Conservation (phyloP, 441 rosid genomes). For the Eutrema salsugineum region DNA sequence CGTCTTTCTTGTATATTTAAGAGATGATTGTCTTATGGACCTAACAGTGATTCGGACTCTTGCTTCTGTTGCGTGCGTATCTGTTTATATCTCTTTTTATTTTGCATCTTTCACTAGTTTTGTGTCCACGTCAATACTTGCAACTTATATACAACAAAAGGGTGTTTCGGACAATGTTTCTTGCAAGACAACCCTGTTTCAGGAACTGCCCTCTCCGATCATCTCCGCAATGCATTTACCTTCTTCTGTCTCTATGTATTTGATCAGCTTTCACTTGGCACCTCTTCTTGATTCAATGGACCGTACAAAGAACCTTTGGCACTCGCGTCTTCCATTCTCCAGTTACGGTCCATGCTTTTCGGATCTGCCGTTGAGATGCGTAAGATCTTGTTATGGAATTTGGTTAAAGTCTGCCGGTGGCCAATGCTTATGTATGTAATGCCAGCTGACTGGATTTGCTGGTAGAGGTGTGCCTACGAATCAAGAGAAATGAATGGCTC, state of each 20-base stretch:
- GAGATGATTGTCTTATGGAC: no score
- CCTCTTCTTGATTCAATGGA: constrained; percentile 7
- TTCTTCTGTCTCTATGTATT: neutral
- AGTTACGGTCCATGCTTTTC: constrained; percentile 39
- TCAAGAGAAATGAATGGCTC: neutral
- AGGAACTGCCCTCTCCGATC: neutral
- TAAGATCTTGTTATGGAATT: constrained; percentile 53
- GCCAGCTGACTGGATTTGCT: constrained; percentile 67
- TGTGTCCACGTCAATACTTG: neutral
- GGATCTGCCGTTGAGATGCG: constrained; percentile 57
- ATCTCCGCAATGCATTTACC: neutral
- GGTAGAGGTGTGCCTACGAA: constrained; percentile 62
- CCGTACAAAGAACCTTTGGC: constrained; percentile 6
- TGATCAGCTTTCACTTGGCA: neutral
- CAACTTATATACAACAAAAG: constrained; percentile 8
- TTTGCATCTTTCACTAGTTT: neutral
- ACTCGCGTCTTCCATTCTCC: constrained; percentile 41
- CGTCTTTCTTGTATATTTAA: no score
- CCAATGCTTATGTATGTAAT: constrained; percentile 84
- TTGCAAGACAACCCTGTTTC: neutral
- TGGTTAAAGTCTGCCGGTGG: constrained; percentile 64
- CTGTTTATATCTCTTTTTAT: neutral
- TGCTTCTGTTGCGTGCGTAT: neutral
- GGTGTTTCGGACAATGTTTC: neutral
- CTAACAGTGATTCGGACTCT: no score